These are phyloP conservation scores for Pistacia atlantica DNA, from an alignment of 345 rosid genomes.

Conservation along the genomic window DNA sequence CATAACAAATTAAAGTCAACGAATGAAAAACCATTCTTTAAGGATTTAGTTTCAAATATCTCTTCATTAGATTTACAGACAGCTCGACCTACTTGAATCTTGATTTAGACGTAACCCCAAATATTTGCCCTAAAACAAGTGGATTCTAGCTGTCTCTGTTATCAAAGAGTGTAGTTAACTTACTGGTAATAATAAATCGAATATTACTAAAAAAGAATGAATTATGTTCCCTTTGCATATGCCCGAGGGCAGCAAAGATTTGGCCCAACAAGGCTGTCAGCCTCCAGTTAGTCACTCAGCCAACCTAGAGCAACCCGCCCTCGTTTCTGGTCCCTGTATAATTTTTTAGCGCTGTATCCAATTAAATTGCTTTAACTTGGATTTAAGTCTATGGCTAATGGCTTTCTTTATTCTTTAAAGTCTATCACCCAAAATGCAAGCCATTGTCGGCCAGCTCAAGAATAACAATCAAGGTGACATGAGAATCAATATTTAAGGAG, in stretches of 20 bases:
- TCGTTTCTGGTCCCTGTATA: not conserved
- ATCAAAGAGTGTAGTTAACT: not conserved
- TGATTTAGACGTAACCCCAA: not conserved
- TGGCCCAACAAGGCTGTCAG: not conserved
- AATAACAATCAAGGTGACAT: too few species aligned
- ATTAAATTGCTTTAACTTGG: too few species aligned
- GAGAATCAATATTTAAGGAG: not conserved
- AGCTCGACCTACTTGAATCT: conserved; percentile 4
- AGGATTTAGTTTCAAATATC: not conserved
- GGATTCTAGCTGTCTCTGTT: not conserved
- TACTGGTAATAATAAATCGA: too few species aligned
- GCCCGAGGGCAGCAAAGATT: not conserved
- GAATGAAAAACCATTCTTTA: not conserved
- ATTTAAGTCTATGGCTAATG: too few species aligned
- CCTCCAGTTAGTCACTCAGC: not conserved
- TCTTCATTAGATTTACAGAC: not conserved
- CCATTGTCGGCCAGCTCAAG: not conserved
- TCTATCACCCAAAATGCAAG: not conserved
- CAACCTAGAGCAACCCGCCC: not conserved
- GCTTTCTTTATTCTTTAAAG: too few species aligned
- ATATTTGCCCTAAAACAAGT: not conserved
- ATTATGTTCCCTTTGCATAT: too few species aligned
- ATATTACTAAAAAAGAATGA: too few species aligned
- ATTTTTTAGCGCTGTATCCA: not conserved
- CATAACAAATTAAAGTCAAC: not conserved